These are phyloP conservation scores for Galerina marginata DNA, from an alignment of 768 basidiomycete genomes.

Conservation along the genomic window DNA sequence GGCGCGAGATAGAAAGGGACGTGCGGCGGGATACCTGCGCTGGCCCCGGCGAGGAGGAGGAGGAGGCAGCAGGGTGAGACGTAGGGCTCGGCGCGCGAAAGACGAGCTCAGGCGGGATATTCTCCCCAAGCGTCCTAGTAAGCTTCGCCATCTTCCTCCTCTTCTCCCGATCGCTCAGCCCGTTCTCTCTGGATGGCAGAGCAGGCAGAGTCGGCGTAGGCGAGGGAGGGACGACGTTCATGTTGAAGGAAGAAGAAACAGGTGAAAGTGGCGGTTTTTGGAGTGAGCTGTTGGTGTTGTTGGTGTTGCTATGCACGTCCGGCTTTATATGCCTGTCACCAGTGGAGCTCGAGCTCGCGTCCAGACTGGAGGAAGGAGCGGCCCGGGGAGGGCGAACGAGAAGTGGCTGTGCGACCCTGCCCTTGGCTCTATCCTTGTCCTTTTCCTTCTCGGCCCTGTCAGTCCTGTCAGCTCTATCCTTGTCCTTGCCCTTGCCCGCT, in stretches of 20 bases:
- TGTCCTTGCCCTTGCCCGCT: constrained; percentile 7
- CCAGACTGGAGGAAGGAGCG: constrained; percentile 6
- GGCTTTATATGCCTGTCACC: constrained; percentile 8
- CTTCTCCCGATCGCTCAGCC: constrained; percentile 32
- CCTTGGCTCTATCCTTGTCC: neutral
- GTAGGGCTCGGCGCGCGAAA: constrained; percentile 26
- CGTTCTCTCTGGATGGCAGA: neutral
- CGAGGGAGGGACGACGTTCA: constrained; percentile 13
- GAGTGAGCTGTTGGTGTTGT: constrained; percentile 8
- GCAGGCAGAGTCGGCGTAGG: constrained; percentile 11
- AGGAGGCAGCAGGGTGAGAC: neutral
- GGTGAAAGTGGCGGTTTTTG: constrained; percentile 12
- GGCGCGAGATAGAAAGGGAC: no score
- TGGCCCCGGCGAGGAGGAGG: no score
- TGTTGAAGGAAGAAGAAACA: constrained; percentile 16
- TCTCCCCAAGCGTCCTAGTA: constrained; percentile 61
- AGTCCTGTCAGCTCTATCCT: neutral
- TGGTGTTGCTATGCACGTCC: neutral
- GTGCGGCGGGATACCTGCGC: no score
- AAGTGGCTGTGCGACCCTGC: constrained; percentile 32
- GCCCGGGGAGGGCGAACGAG: constrained; percentile 28
- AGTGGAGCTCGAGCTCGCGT: neutral
- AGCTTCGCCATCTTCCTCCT: constrained; percentile 64
- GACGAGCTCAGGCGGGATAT: constrained; percentile 61
- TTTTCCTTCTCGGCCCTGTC: constrained; percentile 9